Percentiles rank a stretch among this genome's conserved stretches.
Evolutionary conservation across 192 early-diverging fungal genomes (phyloP).

Genomic region (Coemansia sp.): DNA sequence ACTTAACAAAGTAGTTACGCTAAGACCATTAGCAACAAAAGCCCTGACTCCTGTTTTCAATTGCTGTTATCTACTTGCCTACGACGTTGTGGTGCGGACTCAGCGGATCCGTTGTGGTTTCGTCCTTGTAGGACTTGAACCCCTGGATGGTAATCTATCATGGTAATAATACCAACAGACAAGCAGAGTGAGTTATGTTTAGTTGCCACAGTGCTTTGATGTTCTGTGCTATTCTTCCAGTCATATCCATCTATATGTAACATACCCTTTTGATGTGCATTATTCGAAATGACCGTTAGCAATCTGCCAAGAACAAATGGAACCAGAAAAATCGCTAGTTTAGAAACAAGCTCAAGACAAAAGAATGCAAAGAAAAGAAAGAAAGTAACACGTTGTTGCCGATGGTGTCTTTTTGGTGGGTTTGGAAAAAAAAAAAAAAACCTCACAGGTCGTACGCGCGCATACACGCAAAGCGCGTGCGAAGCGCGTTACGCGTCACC

Average conservation of each 20-base stretch:
- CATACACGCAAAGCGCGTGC: not conserved
- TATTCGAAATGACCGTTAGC: not conserved
- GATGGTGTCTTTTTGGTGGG: too few relatives aligned
- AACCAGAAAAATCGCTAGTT: not conserved
- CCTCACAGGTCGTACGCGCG: not conserved
- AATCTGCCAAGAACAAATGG: not conserved
- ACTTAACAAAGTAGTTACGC: not conserved
- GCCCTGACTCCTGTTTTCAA: too few relatives aligned
- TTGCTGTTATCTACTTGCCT: slow-evolving; percentile 57
- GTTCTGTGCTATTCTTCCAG: not conserved
- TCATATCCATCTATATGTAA: not conserved
- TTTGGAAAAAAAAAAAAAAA: too few relatives aligned
- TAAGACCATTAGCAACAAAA: not conserved
- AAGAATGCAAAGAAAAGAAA: not conserved
- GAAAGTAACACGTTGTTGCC: not conserved
- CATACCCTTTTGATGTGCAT: slow-evolving; percentile 55
- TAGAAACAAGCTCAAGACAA: not conserved
- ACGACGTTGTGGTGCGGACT: slow-evolving; percentile 94
- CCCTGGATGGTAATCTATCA: slow-evolving; percentile 89
- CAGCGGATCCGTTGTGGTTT: slow-evolving; percentile 91
- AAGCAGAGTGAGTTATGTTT: not conserved
- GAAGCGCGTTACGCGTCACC: not conserved
- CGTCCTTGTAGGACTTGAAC: slow-evolving; percentile 99
- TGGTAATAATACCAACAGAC: not conserved
- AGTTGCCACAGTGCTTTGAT: not conserved